phyloP scores from a whole-genome alignment of 805 yeast species.

The Teunomyces kruisii region DNA sequence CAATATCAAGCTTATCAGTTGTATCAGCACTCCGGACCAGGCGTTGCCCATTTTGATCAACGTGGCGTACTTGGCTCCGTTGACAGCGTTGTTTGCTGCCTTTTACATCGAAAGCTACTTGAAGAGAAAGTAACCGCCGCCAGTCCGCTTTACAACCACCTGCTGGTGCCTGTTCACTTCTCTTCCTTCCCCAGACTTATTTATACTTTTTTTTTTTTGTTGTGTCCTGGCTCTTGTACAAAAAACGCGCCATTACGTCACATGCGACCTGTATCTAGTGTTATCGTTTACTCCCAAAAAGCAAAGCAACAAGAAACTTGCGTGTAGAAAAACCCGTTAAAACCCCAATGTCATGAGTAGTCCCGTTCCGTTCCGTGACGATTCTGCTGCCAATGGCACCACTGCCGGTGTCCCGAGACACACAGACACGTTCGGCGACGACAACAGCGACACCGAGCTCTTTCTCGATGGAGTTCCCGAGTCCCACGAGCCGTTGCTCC shows the following conservation, averaged over 20 bases:
- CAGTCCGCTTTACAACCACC: too few relatives aligned
- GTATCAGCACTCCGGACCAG: conserved; percentile 59
- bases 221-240: neutral
- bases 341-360: neutral
- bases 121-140: conserved; percentile 20
- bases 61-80: conserved; percentile 64
- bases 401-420: too few relatives aligned
- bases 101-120: conserved; percentile 62
- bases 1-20: conserved; percentile 37
- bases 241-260: neutral
- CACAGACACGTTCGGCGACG: too few relatives aligned
- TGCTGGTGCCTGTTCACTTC: too few relatives aligned
- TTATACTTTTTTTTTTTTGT: neutral
- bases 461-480: too few relatives aligned
- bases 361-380: neutral
- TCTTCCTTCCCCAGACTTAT: neutral
- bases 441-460: too few relatives aligned
- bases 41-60: conserved; percentile 62
- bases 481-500: too few relatives aligned
- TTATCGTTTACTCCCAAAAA: neutral
- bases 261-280: conserved; percentile 2
- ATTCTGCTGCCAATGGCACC: too few relatives aligned
- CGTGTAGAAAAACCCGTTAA: neutral
- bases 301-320: neutral
- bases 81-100: conserved; percentile 63